A percentile compares a stretch with the other conserved stretches of the same genome.
Conservation (phyloP, 768 basidiomycete species). For the Boletus speciosus region DNA sequence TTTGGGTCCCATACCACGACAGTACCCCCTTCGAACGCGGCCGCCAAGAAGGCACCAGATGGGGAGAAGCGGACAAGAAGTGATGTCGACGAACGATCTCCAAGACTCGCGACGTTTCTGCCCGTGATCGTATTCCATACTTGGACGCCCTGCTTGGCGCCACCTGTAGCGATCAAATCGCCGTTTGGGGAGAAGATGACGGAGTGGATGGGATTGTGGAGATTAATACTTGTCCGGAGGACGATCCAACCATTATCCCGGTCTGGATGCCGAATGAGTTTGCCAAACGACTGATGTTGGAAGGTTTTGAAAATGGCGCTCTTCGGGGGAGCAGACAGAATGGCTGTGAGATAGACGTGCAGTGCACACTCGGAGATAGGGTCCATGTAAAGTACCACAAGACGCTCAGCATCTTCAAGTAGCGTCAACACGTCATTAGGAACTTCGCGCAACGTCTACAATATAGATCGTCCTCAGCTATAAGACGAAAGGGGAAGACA, state of each 20-base stretch:
- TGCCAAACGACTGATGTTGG: conserved; percentile 5
- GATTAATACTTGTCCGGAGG: neutral
- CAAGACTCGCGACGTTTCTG: conserved; percentile 18
- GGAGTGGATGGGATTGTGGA: conserved; percentile 9
- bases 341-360: conserved; percentile 15
- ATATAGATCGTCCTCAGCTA: neutral
- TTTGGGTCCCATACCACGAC: conserved; percentile 19
- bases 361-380: conserved; percentile 12
- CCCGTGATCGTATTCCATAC: conserved; percentile 23
- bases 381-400: conserved; percentile 19
- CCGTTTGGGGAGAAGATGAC: conserved; percentile 14
- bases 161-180: conserved; percentile 14
- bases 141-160: conserved; percentile 15
- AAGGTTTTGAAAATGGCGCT: conserved; percentile 8
- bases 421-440: conserved; percentile 7
- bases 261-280: neutral
- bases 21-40: conserved; percentile 15
- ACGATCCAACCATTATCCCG: neutral
- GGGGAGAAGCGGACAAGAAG: conserved; percentile 17
- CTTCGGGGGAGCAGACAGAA: neutral
- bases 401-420: conserved; percentile 17
- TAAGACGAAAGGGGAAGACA: neutral
- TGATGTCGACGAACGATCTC: conserved; percentile 7
- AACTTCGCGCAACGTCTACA: conserved; percentile 3
- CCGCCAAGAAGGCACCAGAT: conserved; percentile 19